Conservation (phyloP, 306 rosid genomes). For the Acacia melanoxylon region DNA sequence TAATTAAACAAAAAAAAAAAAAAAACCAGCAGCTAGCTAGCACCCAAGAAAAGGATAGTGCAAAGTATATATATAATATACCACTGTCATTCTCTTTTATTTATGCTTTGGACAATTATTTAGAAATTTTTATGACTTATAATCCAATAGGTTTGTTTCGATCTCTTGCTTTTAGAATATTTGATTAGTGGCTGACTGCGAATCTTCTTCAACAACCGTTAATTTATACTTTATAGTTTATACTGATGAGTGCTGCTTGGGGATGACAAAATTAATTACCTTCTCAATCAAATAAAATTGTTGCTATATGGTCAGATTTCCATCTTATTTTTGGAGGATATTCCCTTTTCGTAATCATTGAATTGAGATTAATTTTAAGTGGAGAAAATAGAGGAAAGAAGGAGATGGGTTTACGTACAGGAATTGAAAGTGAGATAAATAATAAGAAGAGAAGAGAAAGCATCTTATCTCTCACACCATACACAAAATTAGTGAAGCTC, state of each 20-base stretch:
- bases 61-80: neutral
- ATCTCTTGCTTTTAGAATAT: neutral
- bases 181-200: neutral
- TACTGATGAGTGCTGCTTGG: neutral
- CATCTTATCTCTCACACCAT: neutral
- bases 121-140: neutral
- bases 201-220: slow-evolving; percentile 19
- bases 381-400: slow-evolving; percentile 11
- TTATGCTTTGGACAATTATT: neutral
- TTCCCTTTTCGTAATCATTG: slow-evolving; percentile 28
- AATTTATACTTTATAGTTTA: neutral
- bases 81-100: neutral
- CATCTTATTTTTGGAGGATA: slow-evolving; percentile 25
- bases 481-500: slow-evolving; percentile 1
- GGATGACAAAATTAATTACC: slow-evolving; percentile 8
- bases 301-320: slow-evolving; percentile 10
- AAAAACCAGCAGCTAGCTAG: no score
- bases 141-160: neutral
- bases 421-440: neutral
- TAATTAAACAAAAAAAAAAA: neutral
- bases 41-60: neutral
- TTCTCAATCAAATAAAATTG: slow-evolving; percentile 16
- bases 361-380: slow-evolving; percentile 1
- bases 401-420: neutral
- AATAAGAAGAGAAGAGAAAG: neutral